These are phyloP conservation scores for Scedosporium dehoogii DNA, from an alignment of 2,329 filamentous ascomycete genomes.

Conservation along the genomic window DNA sequence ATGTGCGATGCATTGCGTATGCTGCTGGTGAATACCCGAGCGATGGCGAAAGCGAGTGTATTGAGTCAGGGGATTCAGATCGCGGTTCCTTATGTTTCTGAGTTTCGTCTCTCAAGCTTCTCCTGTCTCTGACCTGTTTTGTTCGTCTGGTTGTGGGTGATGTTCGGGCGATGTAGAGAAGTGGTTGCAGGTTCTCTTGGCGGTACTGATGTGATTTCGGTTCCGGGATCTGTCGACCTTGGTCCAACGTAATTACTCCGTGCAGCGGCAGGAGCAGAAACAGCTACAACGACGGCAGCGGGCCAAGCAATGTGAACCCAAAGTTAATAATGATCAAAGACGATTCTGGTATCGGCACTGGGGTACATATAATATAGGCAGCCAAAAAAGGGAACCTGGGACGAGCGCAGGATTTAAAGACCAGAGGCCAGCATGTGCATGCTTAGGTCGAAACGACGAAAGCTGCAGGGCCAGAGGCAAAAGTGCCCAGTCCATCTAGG, in stretches of 20 bases:
- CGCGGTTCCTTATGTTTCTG: too few relatives aligned
- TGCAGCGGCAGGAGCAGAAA: not conserved
- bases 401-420: too few relatives aligned
- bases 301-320: not conserved
- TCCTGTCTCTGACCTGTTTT: not conserved
- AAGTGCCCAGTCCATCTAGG: not conserved
- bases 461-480: not conserved
- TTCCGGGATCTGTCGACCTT: not conserved
- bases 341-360: not conserved
- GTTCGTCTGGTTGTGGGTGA: too few relatives aligned
- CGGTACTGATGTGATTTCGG: not conserved
- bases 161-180: not conserved
- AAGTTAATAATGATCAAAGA: not conserved
- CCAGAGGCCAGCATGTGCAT: too few relatives aligned
- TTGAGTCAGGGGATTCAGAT: too few relatives aligned
- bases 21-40: not conserved
- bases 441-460: too few relatives aligned
- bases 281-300: not conserved
- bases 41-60: not conserved
- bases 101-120: not conserved
- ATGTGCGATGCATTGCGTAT: conserved; percentile 84
- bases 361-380: not conserved
- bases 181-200: not conserved
- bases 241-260: too few relatives aligned
- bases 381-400: not conserved